Conservation (phyloP, 163 green algal genomes). For the Prototheca wickerhamii region DNA sequence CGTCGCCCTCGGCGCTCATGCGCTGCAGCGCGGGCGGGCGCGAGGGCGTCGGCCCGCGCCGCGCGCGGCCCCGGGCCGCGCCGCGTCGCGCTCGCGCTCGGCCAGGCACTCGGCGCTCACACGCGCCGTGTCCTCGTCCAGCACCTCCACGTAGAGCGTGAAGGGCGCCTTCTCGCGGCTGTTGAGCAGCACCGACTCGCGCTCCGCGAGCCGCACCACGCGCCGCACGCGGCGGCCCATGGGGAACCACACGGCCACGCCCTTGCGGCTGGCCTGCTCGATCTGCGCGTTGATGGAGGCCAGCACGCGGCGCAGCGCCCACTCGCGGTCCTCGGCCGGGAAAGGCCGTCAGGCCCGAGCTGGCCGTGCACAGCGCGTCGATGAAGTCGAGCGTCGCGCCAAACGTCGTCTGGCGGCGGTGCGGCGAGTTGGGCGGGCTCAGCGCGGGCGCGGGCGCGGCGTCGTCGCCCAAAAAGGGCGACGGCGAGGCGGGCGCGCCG, state of each 20-base stretch:
- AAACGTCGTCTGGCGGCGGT: slow-evolving; percentile 71
- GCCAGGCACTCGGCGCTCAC: not conserved
- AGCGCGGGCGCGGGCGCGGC: not conserved
- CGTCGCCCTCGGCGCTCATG: too few species aligned
- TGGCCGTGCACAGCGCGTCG: slow-evolving; percentile 84
- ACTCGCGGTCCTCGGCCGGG: slow-evolving; percentile 56
- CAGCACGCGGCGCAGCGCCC: slow-evolving; percentile 52
- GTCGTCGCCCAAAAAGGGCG: not conserved
- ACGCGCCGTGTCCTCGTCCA: slow-evolving; percentile 30
- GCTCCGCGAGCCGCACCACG: slow-evolving; percentile 70
- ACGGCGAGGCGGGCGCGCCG: not conserved
- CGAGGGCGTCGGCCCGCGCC: not conserved
- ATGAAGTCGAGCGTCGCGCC: slow-evolving; percentile 91
- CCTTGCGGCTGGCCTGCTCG: slow-evolving; percentile 38
- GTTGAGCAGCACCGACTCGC: slow-evolving; percentile 84
- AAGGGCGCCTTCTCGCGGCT: slow-evolving; percentile 85
- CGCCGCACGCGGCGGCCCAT: slow-evolving; percentile 54
- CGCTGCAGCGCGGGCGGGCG: not conserved
- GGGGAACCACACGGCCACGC: slow-evolving; percentile 85
- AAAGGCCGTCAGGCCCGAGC: slow-evolving; percentile 64
- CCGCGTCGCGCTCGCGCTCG: not conserved
- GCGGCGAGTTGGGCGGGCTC: slow-evolving; percentile 36
- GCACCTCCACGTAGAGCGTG: slow-evolving; percentile 84
- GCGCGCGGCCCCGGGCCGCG: too few species aligned
- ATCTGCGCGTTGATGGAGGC: slow-evolving; percentile 72